phyloP scores from a whole-genome alignment of 1,284 basidiomycete species.

The Neolentinus lepideus region DNA sequence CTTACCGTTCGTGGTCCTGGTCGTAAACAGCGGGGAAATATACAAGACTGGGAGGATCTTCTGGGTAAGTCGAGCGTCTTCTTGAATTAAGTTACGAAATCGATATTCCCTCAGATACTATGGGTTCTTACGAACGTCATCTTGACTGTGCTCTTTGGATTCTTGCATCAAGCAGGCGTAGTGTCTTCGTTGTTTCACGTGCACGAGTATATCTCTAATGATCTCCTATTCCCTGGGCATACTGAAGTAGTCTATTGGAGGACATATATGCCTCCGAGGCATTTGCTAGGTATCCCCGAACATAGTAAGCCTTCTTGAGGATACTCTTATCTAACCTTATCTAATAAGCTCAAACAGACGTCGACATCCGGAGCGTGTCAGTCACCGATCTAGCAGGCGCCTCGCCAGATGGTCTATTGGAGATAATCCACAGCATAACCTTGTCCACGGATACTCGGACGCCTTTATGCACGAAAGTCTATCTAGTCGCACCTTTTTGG shows the following conservation, averaged over 20 bases:
- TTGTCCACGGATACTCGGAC: no score
- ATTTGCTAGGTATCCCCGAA: constrained; percentile 24
- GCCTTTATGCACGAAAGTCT: no score
- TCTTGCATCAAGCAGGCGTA: constrained; percentile 34
- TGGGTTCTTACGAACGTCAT: constrained; percentile 25
- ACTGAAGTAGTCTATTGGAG: constrained; percentile 30
- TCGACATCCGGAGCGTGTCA: constrained; percentile 8
- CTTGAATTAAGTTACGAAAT: neutral
- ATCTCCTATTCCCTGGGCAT: constrained; percentile 1
- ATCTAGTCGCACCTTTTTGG: no score
- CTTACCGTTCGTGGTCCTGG: constrained; percentile 24
- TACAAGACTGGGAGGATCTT: constrained; percentile 21
- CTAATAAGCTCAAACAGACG: constrained; percentile 13
- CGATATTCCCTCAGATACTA: constrained; percentile 13
- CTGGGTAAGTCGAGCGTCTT: constrained; percentile 20
- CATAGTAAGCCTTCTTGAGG: constrained; percentile 13
- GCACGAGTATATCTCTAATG: constrained; percentile 15
- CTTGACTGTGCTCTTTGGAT: constrained; percentile 25
- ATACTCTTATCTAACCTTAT: neutral
- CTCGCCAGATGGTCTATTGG: neutral
- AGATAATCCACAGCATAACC: no score
- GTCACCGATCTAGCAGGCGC: constrained; percentile 11
- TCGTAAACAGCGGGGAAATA: constrained; percentile 18
- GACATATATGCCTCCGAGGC: constrained; percentile 31
- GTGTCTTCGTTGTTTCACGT: constrained; percentile 30